These are phyloP conservation scores for Liriodendron chinense DNA, from an alignment of 164 flowering plant genomes.

Conservation along the genomic window DNA sequence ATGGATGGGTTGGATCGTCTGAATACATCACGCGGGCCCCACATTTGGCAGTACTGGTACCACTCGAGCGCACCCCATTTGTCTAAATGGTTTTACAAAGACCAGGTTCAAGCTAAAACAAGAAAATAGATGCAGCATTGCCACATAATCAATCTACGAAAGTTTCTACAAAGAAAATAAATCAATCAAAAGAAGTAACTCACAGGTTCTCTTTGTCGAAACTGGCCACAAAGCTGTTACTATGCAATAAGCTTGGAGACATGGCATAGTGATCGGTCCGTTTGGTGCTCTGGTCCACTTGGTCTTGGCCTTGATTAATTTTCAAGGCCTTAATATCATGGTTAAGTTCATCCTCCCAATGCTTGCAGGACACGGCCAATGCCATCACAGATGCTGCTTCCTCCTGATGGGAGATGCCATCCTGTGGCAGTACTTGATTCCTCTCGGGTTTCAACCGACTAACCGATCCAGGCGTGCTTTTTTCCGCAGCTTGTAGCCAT, in stretches of 20 bases:
- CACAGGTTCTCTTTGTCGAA: conserved; percentile 63
- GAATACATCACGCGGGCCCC: too few species aligned
- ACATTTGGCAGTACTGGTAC: too few species aligned
- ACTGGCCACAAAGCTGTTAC: conserved; percentile 35
- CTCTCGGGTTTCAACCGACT: conserved; percentile 68
- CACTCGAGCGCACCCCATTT: too few species aligned
- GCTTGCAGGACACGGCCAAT: conserved; percentile 34
- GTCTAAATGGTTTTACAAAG: too few species aligned
- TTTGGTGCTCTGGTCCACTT: conserved; percentile 45
- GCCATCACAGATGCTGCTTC: conserved; percentile 33
- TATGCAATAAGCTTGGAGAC: conserved; percentile 86
- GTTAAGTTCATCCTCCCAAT: conserved; percentile 61
- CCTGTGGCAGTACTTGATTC: conserved; percentile 92
- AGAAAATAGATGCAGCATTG: neutral
- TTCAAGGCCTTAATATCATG: conserved; percentile 51
- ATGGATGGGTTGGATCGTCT: too few species aligned
- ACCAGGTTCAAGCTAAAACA: neutral
- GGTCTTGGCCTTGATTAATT: conserved; percentile 29
- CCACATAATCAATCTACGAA: neutral
- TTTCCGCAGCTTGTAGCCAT: conserved; percentile 86
- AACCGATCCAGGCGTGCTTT: conserved; percentile 63
- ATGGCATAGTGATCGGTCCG: conserved; percentile 45
- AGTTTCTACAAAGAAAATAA: neutral
- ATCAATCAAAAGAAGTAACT: conserved; percentile 30
- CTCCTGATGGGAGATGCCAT: conserved; percentile 37